A percentile compares a stretch with the other conserved stretches of the same genome.
Evolutionary conservation across 192 early-diverging fungal genomes (phyloP).

Genomic region (Podila minutissima): DNA sequence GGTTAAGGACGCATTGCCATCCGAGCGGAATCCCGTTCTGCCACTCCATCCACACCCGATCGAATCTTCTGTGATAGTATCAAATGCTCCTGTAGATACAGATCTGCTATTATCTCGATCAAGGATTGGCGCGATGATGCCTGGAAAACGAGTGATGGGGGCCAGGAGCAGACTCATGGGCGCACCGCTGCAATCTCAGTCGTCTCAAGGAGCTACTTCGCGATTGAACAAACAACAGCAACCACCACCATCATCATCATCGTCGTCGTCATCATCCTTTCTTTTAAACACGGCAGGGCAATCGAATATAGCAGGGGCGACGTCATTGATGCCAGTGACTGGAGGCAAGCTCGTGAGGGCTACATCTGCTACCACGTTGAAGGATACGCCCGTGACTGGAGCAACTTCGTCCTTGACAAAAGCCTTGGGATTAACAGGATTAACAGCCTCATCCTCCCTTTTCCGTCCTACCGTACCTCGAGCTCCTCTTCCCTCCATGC

Average conservation of each 20-base stretch:
- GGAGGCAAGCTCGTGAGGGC: neutral
- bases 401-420: neutral
- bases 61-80: too few species aligned
- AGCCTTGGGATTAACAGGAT: neutral
- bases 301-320: too few species aligned
- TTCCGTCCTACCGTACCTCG: slow-evolving; percentile 17
- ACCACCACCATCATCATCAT: too few species aligned
- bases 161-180: slow-evolving; percentile 1
- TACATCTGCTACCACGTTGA: neutral
- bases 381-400: neutral
- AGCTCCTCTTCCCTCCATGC: slow-evolving; percentile 3
- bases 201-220: neutral
- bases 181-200: neutral
- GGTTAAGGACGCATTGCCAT: too few species aligned
- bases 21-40: too few species aligned
- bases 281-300: neutral
- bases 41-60: too few species aligned
- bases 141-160: neutral
- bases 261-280: neutral
- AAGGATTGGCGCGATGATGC: neutral
- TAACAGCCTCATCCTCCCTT: neutral
- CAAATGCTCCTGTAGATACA: neutral
- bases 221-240: neutral
- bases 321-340: neutral
- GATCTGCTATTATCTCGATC: neutral